These are phyloP conservation scores for Colletotrichum simmondsii DNA, from an alignment of 2,329 filamentous ascomycete species.

Conservation along the genomic window DNA sequence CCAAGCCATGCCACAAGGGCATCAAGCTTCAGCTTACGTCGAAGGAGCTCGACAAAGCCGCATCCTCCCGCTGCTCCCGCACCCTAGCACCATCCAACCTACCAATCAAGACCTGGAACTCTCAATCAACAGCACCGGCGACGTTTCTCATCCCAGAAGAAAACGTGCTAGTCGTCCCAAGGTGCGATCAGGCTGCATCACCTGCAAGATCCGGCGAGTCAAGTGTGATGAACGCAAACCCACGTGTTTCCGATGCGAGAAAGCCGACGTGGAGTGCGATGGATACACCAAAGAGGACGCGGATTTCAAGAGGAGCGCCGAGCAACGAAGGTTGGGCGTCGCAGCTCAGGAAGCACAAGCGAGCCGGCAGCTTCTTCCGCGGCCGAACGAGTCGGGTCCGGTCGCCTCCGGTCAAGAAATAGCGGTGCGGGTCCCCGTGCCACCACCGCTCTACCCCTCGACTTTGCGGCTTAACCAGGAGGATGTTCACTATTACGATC, in stretches of 20 bases:
- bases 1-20: not conserved
- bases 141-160: not conserved
- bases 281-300: constrained; percentile 27
- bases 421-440: not conserved
- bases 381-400: not conserved
- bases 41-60: not conserved
- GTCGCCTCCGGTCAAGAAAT: too few species aligned
- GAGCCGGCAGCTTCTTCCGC: constrained; percentile 6
- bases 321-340: not conserved
- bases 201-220: constrained; percentile 41
- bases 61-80: not conserved
- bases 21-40: not conserved
- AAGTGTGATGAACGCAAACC: constrained; percentile 45
- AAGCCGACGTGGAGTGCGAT: constrained; percentile 32
- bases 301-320: not conserved
- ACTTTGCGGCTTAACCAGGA: constrained; percentile 6
- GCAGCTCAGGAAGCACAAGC: not conserved
- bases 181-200: constrained; percentile 35
- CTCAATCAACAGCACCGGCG: not conserved
- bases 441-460: not conserved
- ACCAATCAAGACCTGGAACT: not conserved
- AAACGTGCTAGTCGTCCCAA: constrained; percentile 33
- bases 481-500: constrained; percentile 36
- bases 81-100: too few species aligned
- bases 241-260: constrained; percentile 35